phyloP scores from a whole-genome alignment of 2,329 filamentous ascomycete species.

The Penicillium olsonii region DNA sequence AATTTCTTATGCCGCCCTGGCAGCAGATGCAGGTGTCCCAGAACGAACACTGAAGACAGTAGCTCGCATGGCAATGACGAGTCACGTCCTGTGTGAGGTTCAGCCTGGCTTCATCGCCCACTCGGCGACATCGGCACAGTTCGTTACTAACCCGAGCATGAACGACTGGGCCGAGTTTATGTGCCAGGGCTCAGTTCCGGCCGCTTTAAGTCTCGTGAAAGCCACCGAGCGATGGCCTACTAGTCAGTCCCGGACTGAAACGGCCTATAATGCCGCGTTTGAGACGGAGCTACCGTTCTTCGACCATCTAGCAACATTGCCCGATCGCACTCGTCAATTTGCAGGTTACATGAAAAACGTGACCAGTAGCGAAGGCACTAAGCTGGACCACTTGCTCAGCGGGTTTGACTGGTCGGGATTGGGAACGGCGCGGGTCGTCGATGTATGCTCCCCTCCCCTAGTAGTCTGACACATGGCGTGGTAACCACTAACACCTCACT shows the following conservation, averaged over 20 bases:
- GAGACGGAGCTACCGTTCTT: slow-evolving; percentile 2
- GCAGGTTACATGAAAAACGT: slow-evolving; percentile 38
- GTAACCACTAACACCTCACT: background rate
- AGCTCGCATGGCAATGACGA: slow-evolving; percentile 2
- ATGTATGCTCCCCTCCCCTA: slow-evolving; percentile 28
- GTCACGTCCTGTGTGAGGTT: slow-evolving; percentile 4
- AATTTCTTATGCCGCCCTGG: background rate
- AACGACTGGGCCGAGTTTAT: background rate
- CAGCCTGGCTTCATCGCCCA: background rate
- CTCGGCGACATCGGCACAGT: background rate
- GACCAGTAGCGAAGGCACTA: slow-evolving; percentile 59
- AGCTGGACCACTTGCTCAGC: slow-evolving; percentile 55
- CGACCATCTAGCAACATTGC: slow-evolving; percentile 4
- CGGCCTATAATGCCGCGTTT: slow-evolving; percentile 1
- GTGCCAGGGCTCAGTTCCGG: background rate
- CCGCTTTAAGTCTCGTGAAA: background rate
- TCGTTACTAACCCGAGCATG: background rate
- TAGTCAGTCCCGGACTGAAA: background rate
- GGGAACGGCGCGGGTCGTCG: slow-evolving; percentile 54
- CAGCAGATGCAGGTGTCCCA: background rate
- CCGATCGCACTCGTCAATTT: background rate
- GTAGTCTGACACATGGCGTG: background rate
- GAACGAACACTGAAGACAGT: background rate
- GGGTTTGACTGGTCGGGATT: slow-evolving; percentile 57
- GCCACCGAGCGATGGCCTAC: background rate